These are phyloP conservation scores for Penicillium paxilli DNA, from an alignment of 495 filamentous ascomycete genomes.

Conservation along the genomic window DNA sequence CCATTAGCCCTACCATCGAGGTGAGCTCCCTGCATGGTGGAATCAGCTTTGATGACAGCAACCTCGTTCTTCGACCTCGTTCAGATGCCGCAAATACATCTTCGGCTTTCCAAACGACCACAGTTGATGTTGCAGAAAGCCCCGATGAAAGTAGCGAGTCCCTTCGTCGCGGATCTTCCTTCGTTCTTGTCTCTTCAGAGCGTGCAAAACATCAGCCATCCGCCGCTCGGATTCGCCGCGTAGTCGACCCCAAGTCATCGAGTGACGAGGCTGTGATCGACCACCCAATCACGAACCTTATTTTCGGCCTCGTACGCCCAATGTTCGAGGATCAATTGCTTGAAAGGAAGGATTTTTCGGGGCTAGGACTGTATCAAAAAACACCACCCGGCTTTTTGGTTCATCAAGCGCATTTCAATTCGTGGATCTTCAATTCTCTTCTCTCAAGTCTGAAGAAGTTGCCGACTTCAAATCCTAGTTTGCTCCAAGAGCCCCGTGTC, in stretches of 20 bases:
- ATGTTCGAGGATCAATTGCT: constrained; percentile 84
- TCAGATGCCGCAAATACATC: constrained; percentile 44
- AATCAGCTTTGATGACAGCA: constrained; percentile 81
- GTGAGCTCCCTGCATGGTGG: constrained; percentile 74
- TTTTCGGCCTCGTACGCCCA: constrained; percentile 71
- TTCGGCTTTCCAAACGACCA: constrained; percentile 72
- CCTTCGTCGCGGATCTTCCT: constrained; percentile 78
- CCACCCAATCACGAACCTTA: constrained; percentile 69
- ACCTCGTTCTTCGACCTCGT: constrained; percentile 76
- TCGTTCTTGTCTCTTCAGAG: constrained; percentile 80
- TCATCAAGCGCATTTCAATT: constrained; percentile 92
- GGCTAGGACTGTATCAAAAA: constrained; percentile 85
- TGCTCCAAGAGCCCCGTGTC: constrained; percentile 78
- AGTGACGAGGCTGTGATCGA: constrained; percentile 52
- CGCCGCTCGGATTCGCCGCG: constrained; percentile 60
- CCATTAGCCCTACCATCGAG: constrained; percentile 78
- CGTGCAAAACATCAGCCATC: constrained; percentile 53
- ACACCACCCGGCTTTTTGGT: constrained; percentile 89
- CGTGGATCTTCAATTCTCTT: constrained; percentile 77
- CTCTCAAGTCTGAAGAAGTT: constrained; percentile 68
- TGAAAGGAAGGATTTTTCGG: constrained; percentile 82
- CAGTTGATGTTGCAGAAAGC: constrained; percentile 51
- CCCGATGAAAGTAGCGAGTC: constrained; percentile 52
- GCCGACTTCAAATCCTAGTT: constrained; percentile 67
- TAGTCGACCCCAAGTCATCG: constrained; percentile 44